Percentiles rank a stretch among this genome's conserved stretches.
These are phyloP conservation scores for Brassica nigra DNA, from an alignment of 345 rosid species.

Conservation along the genomic window DNA sequence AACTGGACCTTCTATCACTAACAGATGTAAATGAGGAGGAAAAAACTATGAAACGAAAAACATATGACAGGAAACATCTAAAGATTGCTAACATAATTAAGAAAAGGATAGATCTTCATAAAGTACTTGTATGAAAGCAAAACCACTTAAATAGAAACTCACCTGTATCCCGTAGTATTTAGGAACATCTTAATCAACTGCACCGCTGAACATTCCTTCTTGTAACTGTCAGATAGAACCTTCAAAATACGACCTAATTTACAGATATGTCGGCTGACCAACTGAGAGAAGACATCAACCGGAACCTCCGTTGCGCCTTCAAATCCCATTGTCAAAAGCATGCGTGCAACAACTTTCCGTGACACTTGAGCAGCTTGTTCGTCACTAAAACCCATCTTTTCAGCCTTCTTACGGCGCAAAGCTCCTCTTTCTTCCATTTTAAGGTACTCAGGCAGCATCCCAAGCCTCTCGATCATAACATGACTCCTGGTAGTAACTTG, in stretches of 20 bases:
- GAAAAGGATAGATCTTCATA: background rate
- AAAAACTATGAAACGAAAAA: background rate
- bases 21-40: background rate
- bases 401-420: constrained; percentile 57
- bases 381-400: constrained; percentile 55
- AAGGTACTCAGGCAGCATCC: constrained; percentile 66
- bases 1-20: constrained; percentile 12
- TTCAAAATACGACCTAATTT: constrained; percentile 73
- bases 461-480: constrained; percentile 85
- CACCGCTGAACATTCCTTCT: constrained; percentile 75
- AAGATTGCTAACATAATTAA: background rate
- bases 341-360: constrained; percentile 63
- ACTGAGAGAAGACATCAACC: constrained; percentile 76
- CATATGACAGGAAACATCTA: background rate
- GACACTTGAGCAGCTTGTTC: constrained; percentile 74
- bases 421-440: constrained; percentile 74
- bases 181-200: constrained; percentile 92
- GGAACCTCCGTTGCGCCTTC: constrained; percentile 84
- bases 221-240: constrained; percentile 81
- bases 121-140: background rate
- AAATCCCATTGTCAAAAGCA: constrained; percentile 64
- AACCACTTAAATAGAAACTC: constrained; percentile 21
- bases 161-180: constrained; percentile 68
- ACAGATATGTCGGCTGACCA: constrained; percentile 62
- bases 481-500: constrained; percentile 62